Percentiles rank a stretch among this genome's conserved stretches.
phyloP scores from a whole-genome alignment of 257 asterid genomes.

The Misopates orontium region DNA sequence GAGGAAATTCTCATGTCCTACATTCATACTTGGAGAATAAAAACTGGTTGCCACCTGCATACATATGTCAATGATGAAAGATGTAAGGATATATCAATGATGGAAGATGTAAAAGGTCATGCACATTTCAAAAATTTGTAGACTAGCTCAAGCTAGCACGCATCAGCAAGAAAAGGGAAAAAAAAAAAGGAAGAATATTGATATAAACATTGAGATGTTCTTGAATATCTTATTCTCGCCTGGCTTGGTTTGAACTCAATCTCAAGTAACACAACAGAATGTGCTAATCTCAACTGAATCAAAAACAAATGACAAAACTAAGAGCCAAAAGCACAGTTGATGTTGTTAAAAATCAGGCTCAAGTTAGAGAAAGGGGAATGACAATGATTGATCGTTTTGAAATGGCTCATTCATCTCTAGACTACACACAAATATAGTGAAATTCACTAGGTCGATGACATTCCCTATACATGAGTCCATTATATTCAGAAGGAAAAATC shows the following conservation, averaged over 20 bases:
- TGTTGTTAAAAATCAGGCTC: no score
- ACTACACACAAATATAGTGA: no score
- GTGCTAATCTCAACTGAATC: no score
- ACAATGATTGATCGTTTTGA: no score
- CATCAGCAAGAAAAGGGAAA: background rate
- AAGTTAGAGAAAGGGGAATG: no score
- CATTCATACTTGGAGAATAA: constrained; percentile 89
- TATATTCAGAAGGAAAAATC: no score
- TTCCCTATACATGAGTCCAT: no score
- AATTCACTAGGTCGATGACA: no score
- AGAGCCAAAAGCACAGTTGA: no score
- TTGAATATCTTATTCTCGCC: background rate
- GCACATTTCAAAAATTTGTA: constrained; percentile 11
- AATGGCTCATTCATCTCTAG: no score
- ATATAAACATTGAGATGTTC: constrained; percentile 10
- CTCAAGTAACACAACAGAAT: no score
- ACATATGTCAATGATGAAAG: constrained; percentile 33
- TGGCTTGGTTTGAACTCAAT: background rate
- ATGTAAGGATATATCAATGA: constrained; percentile 24
- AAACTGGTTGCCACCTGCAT: constrained; percentile 95
- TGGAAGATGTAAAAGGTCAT: constrained; percentile 21
- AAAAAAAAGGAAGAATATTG: constrained; percentile 13
- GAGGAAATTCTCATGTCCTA: constrained; percentile 71
- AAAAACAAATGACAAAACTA: no score
- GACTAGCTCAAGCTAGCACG: constrained; percentile 13